These are phyloP conservation scores for Naganishia vishniacii DNA, from an alignment of 768 basidiomycete genomes.

Conservation along the genomic window DNA sequence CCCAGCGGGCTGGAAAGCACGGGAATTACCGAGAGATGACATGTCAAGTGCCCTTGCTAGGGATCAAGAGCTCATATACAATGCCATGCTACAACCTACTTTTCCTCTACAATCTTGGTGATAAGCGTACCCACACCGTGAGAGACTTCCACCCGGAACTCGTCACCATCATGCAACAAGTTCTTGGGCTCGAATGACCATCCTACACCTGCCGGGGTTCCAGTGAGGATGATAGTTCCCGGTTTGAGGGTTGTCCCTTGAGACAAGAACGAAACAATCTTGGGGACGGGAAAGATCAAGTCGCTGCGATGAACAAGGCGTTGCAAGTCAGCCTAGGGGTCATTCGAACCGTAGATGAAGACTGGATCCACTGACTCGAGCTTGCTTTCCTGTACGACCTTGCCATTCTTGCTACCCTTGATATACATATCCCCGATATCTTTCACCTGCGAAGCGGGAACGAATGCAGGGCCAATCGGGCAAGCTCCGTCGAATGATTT, in stretches of 20 bases:
- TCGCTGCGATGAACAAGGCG: conserved; percentile 52
- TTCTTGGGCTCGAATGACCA: conserved; percentile 33
- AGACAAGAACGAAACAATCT: conserved; percentile 54
- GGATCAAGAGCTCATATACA: background rate
- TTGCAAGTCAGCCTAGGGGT: background rate
- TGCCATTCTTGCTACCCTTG: conserved; percentile 63
- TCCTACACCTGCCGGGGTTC: conserved; percentile 39
- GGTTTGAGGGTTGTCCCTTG: conserved; percentile 48
- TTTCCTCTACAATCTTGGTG: conserved; percentile 71
- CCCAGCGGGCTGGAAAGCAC: no score
- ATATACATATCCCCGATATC: conserved; percentile 65
- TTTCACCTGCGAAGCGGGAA: conserved; percentile 60
- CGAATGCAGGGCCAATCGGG: conserved; percentile 75
- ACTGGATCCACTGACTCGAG: conserved; percentile 59
- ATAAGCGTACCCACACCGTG: conserved; percentile 71
- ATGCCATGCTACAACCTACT: conserved; percentile 31
- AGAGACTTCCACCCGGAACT: conserved; percentile 58
- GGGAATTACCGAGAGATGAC: no score
- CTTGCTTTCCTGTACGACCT: conserved; percentile 66
- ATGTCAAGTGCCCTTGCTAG: no score
- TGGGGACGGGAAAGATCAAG: conserved; percentile 72
- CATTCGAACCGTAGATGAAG: background rate
- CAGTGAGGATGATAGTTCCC: conserved; percentile 50
- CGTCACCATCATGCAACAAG: conserved; percentile 37
- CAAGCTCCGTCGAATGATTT: conserved; percentile 71